These are phyloP conservation scores for Cadophora sp. DNA, from an alignment of 2,329 filamentous ascomycete genomes.

Conservation along the genomic window DNA sequence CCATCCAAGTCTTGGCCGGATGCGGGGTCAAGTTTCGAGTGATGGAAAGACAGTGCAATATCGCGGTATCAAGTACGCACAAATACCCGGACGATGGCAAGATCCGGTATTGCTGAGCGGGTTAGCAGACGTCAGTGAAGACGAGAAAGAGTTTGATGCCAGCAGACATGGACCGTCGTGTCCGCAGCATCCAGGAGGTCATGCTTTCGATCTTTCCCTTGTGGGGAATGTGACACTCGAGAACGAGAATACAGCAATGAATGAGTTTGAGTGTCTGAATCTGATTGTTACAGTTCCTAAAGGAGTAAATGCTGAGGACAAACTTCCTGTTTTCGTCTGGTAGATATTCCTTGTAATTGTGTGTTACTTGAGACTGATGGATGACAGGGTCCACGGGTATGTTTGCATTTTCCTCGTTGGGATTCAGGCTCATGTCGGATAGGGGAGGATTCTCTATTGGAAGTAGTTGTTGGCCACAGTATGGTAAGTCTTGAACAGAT, in stretches of 20 bases:
- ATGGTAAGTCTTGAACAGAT: constrained; percentile 19
- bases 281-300: constrained; percentile 45
- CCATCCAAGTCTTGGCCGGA: constrained; percentile 24
- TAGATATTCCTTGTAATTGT: constrained; percentile 8
- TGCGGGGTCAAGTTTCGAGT: constrained; percentile 24
- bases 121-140: neutral
- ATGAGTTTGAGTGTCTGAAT: constrained; percentile 46
- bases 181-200: constrained; percentile 41
- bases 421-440: neutral
- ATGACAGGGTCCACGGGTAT: constrained; percentile 34
- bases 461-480: constrained; percentile 32
- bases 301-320: constrained; percentile 1
- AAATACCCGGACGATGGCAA: constrained; percentile 44
- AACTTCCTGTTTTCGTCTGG: constrained; percentile 39
- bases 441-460: constrained; percentile 32
- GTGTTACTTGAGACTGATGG: constrained; percentile 13
- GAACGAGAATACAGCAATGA: constrained; percentile 28
- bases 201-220: constrained; percentile 30
- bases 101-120: constrained; percentile 38
- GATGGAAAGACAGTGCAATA: constrained; percentile 41
- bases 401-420: neutral
- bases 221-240: constrained; percentile 28
- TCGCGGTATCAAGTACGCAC: constrained; percentile 46
- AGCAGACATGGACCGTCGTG: constrained; percentile 47
- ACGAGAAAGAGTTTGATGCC: constrained; percentile 40